These are phyloP conservation scores for Talaromyces rugulosus DNA, from an alignment of 2,329 filamentous ascomycete genomes.

Conservation along the genomic window DNA sequence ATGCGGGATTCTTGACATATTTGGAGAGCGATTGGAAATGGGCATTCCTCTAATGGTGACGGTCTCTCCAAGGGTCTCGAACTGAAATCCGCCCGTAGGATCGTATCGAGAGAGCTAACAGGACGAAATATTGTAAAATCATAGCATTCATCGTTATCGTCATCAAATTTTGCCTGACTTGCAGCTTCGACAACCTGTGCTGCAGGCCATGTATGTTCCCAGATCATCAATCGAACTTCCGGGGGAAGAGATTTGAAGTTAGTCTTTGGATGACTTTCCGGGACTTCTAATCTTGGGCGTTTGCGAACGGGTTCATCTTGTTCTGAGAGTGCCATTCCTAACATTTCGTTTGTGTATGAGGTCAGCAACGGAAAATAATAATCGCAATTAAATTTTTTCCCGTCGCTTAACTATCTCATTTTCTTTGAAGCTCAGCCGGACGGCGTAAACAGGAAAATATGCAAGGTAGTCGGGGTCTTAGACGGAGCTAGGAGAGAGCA, in stretches of 20 bases:
- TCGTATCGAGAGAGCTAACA: neutral
- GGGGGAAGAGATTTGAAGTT: neutral
- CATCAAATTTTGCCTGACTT: neutral
- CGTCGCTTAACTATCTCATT: neutral
- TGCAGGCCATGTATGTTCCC: neutral
- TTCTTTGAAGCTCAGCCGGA: neutral
- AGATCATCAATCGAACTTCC: neutral
- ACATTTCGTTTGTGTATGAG: neutral
- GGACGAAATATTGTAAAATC: neutral
- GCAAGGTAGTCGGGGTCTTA: neutral
- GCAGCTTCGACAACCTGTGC: neutral
- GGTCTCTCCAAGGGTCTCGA: neutral
- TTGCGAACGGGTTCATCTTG: neutral
- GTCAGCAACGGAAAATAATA: neutral
- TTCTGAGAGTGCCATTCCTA: neutral
- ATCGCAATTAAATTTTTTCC: neutral
- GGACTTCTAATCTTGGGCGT: neutral
- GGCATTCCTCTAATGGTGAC: neutral
- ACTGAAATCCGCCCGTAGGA: neutral
- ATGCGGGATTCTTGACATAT: constrained; percentile 1
- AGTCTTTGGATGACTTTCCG: neutral
- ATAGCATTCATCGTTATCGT: neutral
- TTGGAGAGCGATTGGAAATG: neutral
- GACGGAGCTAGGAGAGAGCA: neutral
- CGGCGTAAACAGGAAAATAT: no score